Conservation (phyloP, 441 rosid species). For the Eutrema salsugineum region DNA sequence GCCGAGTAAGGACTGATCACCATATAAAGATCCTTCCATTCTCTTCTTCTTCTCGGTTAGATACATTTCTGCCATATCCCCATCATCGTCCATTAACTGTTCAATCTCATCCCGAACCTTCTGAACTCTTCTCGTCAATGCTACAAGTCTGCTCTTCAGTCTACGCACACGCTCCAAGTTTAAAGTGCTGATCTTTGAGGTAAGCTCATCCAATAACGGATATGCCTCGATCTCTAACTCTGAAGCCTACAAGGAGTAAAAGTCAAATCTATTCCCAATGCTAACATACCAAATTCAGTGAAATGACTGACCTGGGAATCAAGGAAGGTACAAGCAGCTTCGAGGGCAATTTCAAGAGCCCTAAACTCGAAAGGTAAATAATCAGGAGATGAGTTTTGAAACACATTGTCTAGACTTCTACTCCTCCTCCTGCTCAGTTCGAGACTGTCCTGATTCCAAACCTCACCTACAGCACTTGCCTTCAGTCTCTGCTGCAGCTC, state of each 20-base stretch:
- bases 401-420: slow-evolving; percentile 60
- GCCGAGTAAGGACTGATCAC: slow-evolving; percentile 76
- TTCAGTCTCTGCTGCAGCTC: slow-evolving; percentile 86
- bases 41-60: slow-evolving; percentile 93
- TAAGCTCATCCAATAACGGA: slow-evolving; percentile 93
- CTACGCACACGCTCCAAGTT: slow-evolving; percentile 94
- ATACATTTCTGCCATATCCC: slow-evolving; percentile 99
- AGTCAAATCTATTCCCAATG: neutral
- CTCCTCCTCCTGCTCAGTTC: slow-evolving; percentile 49
- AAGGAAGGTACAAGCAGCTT: slow-evolving; percentile 95
- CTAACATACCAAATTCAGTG: neutral
- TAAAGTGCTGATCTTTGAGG: slow-evolving; percentile 92
- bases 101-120: slow-evolving; percentile 99
- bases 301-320: slow-evolving; percentile 68
- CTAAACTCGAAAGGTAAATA: slow-evolving; percentile 96
- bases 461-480: slow-evolving; percentile 51
- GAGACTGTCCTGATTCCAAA: slow-evolving; percentile 74
- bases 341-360: slow-evolving; percentile 95
- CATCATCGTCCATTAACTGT: slow-evolving; percentile 99
- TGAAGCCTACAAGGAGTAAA: slow-evolving; percentile 63
- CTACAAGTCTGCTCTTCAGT: slow-evolving; percentile 96
- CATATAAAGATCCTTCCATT: slow-evolving; percentile 71
- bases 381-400: slow-evolving; percentile 79
- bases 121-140: slow-evolving; percentile 93
- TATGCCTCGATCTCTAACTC: slow-evolving; percentile 99